Base-by-base conservation (phyloP, 495 filamentous ascomycete species). In the Penicillium psychrofluorescens region DNA sequence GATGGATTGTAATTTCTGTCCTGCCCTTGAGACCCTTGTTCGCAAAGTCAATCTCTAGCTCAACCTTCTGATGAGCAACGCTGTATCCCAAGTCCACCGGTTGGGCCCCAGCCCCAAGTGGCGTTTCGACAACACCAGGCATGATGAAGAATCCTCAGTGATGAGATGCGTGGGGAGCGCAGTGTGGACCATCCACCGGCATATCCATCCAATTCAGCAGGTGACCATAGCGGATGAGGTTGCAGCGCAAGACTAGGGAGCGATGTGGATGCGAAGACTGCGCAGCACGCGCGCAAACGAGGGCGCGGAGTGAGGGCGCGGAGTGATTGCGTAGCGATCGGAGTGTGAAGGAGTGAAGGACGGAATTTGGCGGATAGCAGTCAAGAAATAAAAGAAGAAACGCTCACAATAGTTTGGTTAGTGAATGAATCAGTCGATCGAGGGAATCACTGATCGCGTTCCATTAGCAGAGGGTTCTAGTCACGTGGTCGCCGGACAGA, bases 11-110 rank as follows among this genome's bases (percentile, higher is more conserved):
- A 47, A 98, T 85, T 40, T 86, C 85, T 8, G 85, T 86, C 50
- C 78, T 84, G 29, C 92, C 92, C 53, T 75, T 84, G 53, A 97
- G 59, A 56, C 74, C 80, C 56, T 82, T 83, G 16, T 74, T 77
- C 38, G 72, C 70, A 53, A 98, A 89, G 63, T 96, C 81, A 49
- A 98, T 74, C 45, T 97, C 90, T 41, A 97, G 71, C 48, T 90
- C 82, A 41, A 98, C 80, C 58, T 82, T 84, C 63, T 97, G 92
- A 53, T 85, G 80, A n/a, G 81, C 66, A 8, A 92, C 72, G 13
- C 77, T 75, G 54, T 80, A 85, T 12, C 70, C 71, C 45, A 66
- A 61, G 15, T 67, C 65, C 30, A 42, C 40, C 33, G 41, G 43
- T 35, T 63, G 60, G 53, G 55, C 64, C 49, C 46, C 43, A 35